Conservation (phyloP, 148 eudicot species). For the Talinum fruticosum region DNA sequence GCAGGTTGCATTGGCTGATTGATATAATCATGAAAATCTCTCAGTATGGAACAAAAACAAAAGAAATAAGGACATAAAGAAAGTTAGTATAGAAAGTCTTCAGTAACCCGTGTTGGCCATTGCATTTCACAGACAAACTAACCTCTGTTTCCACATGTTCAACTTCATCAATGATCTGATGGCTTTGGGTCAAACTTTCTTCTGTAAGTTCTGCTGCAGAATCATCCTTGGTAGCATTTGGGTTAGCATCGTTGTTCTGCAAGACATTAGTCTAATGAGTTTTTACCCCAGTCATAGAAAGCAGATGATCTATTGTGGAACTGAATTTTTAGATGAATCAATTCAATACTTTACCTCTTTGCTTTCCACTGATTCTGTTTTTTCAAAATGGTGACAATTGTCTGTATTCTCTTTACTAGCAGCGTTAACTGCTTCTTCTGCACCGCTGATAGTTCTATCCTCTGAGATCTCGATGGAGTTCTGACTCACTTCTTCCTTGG, state of each 20-base stretch:
- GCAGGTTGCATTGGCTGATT: background rate
- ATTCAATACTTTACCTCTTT: background rate
- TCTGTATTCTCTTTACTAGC: background rate
- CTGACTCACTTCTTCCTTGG: background rate
- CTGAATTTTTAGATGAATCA: background rate
- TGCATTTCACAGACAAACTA: background rate
- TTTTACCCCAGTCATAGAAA: background rate
- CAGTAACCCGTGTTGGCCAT: too few species aligned
- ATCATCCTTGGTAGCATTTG: background rate
- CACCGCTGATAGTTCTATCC: background rate
- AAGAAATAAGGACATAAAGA: background rate
- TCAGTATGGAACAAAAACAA: background rate
- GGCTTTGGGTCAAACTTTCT: background rate
- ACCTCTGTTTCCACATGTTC: constrained; percentile 12
- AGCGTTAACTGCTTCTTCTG: background rate
- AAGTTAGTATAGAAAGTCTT: too few species aligned
- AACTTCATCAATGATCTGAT: background rate
- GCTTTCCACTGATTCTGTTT: background rate
- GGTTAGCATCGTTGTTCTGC: background rate
- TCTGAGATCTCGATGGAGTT: background rate
- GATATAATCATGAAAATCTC: background rate
- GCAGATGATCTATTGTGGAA: background rate
- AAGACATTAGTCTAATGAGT: background rate
- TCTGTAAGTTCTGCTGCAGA: too few species aligned
- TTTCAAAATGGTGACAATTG: background rate